Conservation (phyloP, 2,329 filamentous ascomycete genomes). For the Phialophora tarda region DNA sequence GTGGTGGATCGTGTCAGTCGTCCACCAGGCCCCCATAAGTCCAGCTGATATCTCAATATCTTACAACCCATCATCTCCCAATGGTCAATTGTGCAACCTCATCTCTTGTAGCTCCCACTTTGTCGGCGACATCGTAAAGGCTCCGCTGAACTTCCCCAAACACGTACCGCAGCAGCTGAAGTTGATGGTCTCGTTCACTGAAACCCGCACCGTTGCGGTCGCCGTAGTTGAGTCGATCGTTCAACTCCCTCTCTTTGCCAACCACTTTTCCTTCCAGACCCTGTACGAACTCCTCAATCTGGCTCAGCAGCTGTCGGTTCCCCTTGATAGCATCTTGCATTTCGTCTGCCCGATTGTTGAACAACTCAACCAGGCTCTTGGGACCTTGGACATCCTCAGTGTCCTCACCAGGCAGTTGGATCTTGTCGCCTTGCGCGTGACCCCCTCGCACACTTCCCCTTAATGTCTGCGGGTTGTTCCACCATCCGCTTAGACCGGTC, state of each 20-base stretch:
- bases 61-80: slow-evolving; percentile 40
- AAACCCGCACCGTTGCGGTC: slow-evolving; percentile 49
- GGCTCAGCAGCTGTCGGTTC: slow-evolving; percentile 64
- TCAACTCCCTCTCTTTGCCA: slow-evolving; percentile 48
- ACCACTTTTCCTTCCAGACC: slow-evolving; percentile 62
- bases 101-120: slow-evolving; percentile 65
- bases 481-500: slow-evolving; percentile 40
- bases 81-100: slow-evolving; percentile 63
- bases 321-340: slow-evolving; percentile 63
- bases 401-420: slow-evolving; percentile 56
- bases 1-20: not conserved
- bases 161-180: slow-evolving; percentile 55
- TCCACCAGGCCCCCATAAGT: not conserved
- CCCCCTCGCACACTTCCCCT: slow-evolving; percentile 44
- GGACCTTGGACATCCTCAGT: slow-evolving; percentile 54
- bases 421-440: slow-evolving; percentile 47
- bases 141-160: slow-evolving; percentile 69
- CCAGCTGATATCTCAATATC: not conserved
- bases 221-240: slow-evolving; percentile 65
- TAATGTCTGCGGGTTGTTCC: slow-evolving; percentile 42
- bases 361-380: slow-evolving; percentile 67
- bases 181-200: slow-evolving; percentile 52
- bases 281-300: slow-evolving; percentile 70
- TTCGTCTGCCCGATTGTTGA: slow-evolving; percentile 67
- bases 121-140: slow-evolving; percentile 66